Conservation (phyloP, 1,139 yeast species). For the Protomyces pachydermus region DNA sequence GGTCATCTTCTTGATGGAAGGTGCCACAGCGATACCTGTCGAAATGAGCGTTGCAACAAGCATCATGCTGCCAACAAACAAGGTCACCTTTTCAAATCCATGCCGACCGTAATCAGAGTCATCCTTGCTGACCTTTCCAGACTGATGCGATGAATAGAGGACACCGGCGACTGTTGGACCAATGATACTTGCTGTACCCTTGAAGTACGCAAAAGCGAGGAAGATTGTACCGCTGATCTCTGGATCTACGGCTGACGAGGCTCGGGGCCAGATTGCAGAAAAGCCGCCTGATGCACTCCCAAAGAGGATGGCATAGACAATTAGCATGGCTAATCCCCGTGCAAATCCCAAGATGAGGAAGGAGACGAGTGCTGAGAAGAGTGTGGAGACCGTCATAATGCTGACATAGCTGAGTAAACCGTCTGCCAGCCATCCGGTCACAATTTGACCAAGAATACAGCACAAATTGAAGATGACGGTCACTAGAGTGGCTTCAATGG, state of each 20-base stretch:
- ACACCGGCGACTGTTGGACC: conserved; percentile 16
- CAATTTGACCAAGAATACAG: conserved; percentile 7
- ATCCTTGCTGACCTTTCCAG: background rate
- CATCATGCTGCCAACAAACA: background rate
- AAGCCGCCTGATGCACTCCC: conserved; percentile 13
- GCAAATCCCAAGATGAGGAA: conserved; percentile 19
- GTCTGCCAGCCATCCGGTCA: conserved; percentile 10
- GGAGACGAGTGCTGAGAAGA: conserved; percentile 3
- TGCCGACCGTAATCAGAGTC: background rate
- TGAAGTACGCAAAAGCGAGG: conserved; percentile 9
- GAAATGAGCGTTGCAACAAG: background rate
- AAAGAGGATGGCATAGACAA: conserved; percentile 6
- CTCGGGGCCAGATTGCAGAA: conserved; percentile 13
- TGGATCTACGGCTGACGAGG: conserved; percentile 7
- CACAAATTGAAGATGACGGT: conserved; percentile 7
- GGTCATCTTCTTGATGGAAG: background rate
- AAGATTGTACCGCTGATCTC: conserved; percentile 15
- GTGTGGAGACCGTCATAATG: conserved; percentile 10
- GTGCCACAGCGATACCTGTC: background rate
- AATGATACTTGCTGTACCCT: conserved; percentile 10
- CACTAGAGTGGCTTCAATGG: conserved; percentile 12
- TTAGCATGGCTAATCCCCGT: conserved; percentile 1
- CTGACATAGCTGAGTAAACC: background rate
- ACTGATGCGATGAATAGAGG: background rate
- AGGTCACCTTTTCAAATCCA: background rate